Evolutionary conservation across 805 yeast species (phyloP), one percentile per base, ranked within the genome.

Genomic region (Saccharomyces paradoxus): DNA sequence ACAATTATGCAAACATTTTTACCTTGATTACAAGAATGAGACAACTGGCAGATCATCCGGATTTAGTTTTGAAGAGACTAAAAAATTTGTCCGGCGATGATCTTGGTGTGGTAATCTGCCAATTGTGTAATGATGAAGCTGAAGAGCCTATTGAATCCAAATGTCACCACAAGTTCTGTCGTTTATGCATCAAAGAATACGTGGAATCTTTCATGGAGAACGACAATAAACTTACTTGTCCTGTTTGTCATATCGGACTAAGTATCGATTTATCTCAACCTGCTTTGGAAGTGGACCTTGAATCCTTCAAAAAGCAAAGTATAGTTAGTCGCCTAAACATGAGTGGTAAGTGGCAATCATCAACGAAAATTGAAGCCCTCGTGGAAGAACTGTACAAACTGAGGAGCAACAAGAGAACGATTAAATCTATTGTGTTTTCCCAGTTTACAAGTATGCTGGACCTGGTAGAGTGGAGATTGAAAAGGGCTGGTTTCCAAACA

Each of bases 1-100:
- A 94, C 72, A 94, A 94, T 69, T 94, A 94, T 72, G 99, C 99
- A 49, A 94, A 94, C 65, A 94, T 94, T 64, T 94, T 94, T 73
- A 91, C 98, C 0, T 77, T 94, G 54, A 91, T 94, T 64, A 94
- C 99, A 0, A 77, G 99, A 63, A 95, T 94, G 99, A 81, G 99
- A 63, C 99, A 94, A 71, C 76, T 94, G 62, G 98, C 99, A 0
- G 99, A 94, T 69, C 99, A 94, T 70, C 99, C 99, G 0, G 99
- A 94, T 72, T 75, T 94, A 58, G 97, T 94, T 0, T 74, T 94
- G 66, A 83, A 90, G 60, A 77, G 91, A 52, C 78, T 84, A 30
- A 80, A 80, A 2, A 60, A 69, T 24, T 67, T 71, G 63, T 60
- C 70, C 61, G 59, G 70, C 56, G 69, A 63, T n/a, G 56, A 60